A percentile compares a stretch with the other conserved stretches of the same genome.
Evolutionary conservation across 768 basidiomycete species (phyloP).

Genomic region (Kwoniella sp.): DNA sequence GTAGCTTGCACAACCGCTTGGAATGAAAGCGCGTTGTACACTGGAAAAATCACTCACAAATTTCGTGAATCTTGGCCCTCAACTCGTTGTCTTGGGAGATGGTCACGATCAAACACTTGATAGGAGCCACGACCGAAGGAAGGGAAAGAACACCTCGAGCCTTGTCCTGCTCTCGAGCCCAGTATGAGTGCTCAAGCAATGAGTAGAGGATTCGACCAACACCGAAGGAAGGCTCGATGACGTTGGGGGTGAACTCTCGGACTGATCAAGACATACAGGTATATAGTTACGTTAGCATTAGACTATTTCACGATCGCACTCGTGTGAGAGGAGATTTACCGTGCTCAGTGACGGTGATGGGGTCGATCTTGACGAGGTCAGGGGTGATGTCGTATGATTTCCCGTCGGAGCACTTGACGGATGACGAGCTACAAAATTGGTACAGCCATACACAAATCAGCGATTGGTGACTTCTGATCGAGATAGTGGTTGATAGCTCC

Average conservation of each 20-base stretch:
- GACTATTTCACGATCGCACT: background rate
- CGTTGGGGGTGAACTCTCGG: slow-evolving; percentile 94
- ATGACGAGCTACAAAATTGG: slow-evolving; percentile 59
- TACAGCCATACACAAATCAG: no score
- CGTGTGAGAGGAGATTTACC: slow-evolving; percentile 57
- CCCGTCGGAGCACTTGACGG: slow-evolving; percentile 65
- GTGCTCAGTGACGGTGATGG: slow-evolving; percentile 83
- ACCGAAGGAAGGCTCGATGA: slow-evolving; percentile 98
- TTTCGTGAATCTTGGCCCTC: slow-evolving; percentile 77
- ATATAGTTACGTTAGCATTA: slow-evolving; percentile 12
- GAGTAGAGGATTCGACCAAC: slow-evolving; percentile 93
- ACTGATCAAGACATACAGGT: slow-evolving; percentile 59
- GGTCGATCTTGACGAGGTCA: slow-evolving; percentile 74
- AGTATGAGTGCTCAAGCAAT: slow-evolving; percentile 92
- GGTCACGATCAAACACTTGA: slow-evolving; percentile 95
- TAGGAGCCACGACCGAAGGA: slow-evolving; percentile 85
- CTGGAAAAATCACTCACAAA: slow-evolving; percentile 69
- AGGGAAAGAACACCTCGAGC: slow-evolving; percentile 90
- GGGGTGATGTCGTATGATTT: slow-evolving; percentile 71
- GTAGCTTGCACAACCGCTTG: no score
- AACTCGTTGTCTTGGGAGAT: slow-evolving; percentile 84
- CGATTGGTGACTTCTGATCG: background rate
- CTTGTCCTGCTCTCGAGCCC: slow-evolving; percentile 87
- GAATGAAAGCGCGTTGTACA: no score
- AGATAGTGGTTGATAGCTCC: background rate